Conservation (phyloP, 2,329 filamentous ascomycete genomes). For the Aspergillus aculeatus region DNA sequence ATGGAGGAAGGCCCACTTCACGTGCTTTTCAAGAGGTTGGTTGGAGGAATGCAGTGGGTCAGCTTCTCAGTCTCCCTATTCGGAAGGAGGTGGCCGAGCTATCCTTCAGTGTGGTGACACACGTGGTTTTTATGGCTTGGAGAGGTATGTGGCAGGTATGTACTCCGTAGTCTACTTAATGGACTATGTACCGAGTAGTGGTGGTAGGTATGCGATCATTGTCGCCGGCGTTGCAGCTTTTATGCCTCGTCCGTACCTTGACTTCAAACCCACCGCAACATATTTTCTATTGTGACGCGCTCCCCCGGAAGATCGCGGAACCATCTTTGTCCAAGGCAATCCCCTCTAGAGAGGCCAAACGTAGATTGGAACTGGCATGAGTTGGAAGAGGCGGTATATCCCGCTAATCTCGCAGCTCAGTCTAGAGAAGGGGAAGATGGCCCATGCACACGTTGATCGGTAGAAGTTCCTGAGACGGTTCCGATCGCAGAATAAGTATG, state of each 20-base stretch:
- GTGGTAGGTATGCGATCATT: too few relatives aligned
- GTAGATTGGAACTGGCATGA: background rate
- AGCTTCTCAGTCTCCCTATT: slow-evolving; percentile 8
- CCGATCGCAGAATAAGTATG: background rate
- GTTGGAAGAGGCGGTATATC: background rate
- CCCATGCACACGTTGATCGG: background rate
- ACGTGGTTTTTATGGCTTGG: background rate
- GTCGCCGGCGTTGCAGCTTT: too few relatives aligned
- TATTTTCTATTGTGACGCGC: too few relatives aligned
- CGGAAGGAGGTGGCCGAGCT: slow-evolving; percentile 9
- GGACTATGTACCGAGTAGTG: background rate
- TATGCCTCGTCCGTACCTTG: too few relatives aligned
- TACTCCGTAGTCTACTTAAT: background rate
- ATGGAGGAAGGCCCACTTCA: slow-evolving; percentile 17
- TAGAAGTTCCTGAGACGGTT: background rate
- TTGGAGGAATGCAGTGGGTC: background rate
- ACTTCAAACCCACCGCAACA: too few relatives aligned
- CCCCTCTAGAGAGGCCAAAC: background rate
- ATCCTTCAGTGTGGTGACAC: slow-evolving; percentile 1
- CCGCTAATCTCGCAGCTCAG: background rate
- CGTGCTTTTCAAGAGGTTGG: slow-evolving; percentile 12
- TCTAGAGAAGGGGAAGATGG: background rate
- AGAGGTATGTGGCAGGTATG: background rate
- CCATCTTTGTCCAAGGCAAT: background rate
- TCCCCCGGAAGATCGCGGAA: background rate